Evolutionary conservation across 768 basidiomycete genomes (phyloP).

Genomic region (Russula virescens): DNA sequence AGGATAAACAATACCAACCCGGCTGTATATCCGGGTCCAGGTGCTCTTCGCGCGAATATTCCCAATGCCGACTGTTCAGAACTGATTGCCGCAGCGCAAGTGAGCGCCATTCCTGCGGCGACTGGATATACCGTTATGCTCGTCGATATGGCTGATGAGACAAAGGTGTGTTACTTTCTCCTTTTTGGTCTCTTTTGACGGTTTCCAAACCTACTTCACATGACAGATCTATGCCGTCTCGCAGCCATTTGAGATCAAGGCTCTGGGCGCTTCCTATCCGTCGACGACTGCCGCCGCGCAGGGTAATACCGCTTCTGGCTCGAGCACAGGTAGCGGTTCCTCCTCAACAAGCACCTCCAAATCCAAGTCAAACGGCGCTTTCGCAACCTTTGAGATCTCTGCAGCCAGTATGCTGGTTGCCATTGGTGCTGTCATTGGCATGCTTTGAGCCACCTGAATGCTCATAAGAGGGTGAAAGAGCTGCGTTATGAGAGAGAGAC

Average conservation of each 20-base stretch:
- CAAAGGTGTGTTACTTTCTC: conserved; percentile 41
- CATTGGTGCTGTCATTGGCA: conserved; percentile 19
- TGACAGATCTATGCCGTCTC: conserved; percentile 52
- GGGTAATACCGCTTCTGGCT: not conserved
- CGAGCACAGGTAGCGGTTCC: conserved; percentile 3
- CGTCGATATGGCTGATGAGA: conserved; percentile 44
- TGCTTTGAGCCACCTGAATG: conserved; percentile 15
- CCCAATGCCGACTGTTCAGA: conserved; percentile 57
- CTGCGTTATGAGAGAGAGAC: not conserved
- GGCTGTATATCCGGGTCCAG: conserved; percentile 36
- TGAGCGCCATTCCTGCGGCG: conserved; percentile 33
- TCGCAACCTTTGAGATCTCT: conserved; percentile 9
- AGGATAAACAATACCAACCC: conserved; percentile 44
- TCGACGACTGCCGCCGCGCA: conserved; percentile 28
- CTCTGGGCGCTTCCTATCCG: conserved; percentile 50
- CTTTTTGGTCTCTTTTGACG: not conserved
- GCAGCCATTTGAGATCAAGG: conserved; percentile 54
- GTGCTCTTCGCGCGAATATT: conserved; percentile 45
- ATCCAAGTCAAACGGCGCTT: conserved; percentile 10
- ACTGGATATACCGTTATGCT: conserved; percentile 49
- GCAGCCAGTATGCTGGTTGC: conserved; percentile 20
- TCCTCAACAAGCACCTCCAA: not conserved
- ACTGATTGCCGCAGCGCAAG: conserved; percentile 42
- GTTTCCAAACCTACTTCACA: not conserved
- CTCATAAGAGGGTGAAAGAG: not conserved